Conservation (phyloP, 2,329 filamentous ascomycete species). For the Sarocladium brachiariae region DNA sequence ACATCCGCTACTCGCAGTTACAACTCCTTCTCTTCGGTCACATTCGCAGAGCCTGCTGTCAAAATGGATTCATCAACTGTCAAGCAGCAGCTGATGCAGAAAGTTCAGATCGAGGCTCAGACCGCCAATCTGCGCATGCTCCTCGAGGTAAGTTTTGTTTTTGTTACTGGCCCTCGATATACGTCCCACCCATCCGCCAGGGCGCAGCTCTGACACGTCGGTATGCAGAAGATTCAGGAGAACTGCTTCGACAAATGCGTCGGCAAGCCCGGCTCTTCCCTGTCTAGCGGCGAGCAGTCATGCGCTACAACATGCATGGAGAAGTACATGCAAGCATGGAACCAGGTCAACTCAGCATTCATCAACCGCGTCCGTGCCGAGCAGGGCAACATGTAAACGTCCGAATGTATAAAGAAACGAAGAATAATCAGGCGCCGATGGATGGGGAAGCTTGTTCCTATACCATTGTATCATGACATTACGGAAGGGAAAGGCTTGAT, state of each 20-base stretch:
- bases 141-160: conserved; percentile 49
- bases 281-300: conserved; percentile 60
- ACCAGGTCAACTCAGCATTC: conserved; percentile 63
- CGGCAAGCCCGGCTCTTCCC: conserved; percentile 58
- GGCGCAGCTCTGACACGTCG: neutral
- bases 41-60: conserved; percentile 12
- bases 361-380: conserved; percentile 57
- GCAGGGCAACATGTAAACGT: conserved; percentile 26
- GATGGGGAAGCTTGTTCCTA: neutral
- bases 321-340: conserved; percentile 79
- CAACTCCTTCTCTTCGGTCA: conserved; percentile 9
- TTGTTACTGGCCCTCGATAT: neutral
- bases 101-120: conserved; percentile 57
- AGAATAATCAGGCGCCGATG: neutral
- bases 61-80: conserved; percentile 51
- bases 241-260: conserved; percentile 77
- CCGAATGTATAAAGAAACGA: neutral
- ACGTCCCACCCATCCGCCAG: conserved; percentile 10
- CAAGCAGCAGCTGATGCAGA: conserved; percentile 58
- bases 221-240: conserved; percentile 65
- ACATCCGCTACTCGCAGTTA: neutral
- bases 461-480: neutral
- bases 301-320: conserved; percentile 76
- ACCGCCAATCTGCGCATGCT: conserved; percentile 62
- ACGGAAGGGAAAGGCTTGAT: neutral